These are phyloP conservation scores for rapeseed (Brassica napus) DNA, from an alignment of 345 rosid genomes.

Conservation along the genomic window DNA sequence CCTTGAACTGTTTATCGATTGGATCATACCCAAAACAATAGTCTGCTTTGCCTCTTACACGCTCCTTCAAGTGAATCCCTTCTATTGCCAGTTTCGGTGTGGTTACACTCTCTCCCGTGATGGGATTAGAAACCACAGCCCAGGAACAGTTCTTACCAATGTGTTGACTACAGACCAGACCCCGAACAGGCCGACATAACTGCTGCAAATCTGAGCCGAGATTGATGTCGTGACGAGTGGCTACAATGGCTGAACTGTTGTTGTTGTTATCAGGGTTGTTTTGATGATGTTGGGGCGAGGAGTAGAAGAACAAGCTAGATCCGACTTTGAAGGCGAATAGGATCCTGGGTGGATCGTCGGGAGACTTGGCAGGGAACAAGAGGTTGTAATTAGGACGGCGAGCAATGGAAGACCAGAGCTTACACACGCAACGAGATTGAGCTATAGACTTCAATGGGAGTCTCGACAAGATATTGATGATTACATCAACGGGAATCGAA, in stretches of 20 bases:
- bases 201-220: not conserved
- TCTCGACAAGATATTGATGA: not conserved
- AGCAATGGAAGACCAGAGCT: constrained; percentile 15
- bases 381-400: not conserved
- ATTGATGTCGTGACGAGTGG: not conserved
- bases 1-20: not conserved
- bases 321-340: not conserved
- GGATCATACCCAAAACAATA: not conserved
- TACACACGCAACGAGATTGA: constrained; percentile 15
- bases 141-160: not conserved
- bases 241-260: not conserved
- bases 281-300: not conserved
- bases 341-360: not conserved
- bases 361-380: not conserved
- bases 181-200: not conserved
- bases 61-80: not conserved
- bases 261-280: not conserved
- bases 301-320: not conserved
- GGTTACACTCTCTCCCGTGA: not conserved
- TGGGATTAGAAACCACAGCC: not conserved
- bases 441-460: not conserved
- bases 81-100: not conserved
- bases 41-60: not conserved
- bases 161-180: not conserved
- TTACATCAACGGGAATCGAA: not conserved